Conservation (phyloP, 176 grass and related monocot species). For the Avena atlantica region DNA sequence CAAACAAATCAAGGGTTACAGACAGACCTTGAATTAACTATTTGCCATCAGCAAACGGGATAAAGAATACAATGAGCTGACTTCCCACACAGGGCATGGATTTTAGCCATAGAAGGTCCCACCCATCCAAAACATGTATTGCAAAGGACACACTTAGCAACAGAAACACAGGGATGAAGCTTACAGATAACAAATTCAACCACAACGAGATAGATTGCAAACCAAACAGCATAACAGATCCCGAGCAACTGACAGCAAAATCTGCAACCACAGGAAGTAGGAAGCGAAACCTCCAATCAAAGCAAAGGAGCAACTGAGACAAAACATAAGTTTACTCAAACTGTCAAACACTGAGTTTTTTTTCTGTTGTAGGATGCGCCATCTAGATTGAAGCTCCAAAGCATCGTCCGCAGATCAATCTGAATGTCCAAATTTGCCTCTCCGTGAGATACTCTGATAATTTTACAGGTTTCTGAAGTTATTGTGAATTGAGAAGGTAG, state of each 20-base stretch:
- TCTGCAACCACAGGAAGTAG: background rate
- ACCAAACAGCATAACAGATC: background rate
- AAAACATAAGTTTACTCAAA: background rate
- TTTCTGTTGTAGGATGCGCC: background rate
- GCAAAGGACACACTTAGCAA: background rate
- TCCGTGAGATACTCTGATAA: background rate
- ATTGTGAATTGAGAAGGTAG: background rate
- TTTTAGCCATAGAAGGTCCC: background rate
- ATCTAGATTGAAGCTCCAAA: background rate
- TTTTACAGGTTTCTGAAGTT: background rate
- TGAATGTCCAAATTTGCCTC: constrained; percentile 19
- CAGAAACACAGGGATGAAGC: background rate
- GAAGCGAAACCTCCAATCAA: background rate
- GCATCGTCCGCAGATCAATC: background rate
- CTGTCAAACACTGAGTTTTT: background rate
- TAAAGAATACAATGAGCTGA: background rate
- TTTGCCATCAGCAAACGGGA: background rate
- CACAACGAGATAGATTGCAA: background rate
- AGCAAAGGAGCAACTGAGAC: background rate
- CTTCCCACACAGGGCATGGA: background rate
- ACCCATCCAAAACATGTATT: background rate
- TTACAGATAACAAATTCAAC: background rate
- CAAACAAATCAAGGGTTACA: background rate
- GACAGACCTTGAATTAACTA: background rate
- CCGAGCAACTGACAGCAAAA: background rate